phyloP scores from a whole-genome alignment of 805 yeast genomes.

The Candida sithepensis region DNA sequence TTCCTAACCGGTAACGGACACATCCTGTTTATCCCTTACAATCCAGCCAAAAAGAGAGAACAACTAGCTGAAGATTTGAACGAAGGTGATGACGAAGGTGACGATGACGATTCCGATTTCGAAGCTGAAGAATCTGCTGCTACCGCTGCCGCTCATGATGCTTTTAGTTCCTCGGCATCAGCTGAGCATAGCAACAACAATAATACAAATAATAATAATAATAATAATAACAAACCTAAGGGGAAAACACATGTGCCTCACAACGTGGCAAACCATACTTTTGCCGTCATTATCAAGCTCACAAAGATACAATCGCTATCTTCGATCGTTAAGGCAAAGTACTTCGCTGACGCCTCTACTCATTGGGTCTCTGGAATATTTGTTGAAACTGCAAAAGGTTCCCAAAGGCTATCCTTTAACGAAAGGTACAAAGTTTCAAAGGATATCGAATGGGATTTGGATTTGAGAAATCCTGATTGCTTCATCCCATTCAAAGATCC shows the following conservation, averaged over 20 bases:
- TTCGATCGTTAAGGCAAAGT: constrained; percentile 36
- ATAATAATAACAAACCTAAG: too few relatives aligned
- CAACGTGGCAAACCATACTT: constrained; percentile 41
- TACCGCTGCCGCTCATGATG: too few relatives aligned
- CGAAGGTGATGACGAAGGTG: constrained; percentile 22
- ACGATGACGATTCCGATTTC: constrained; percentile 23
- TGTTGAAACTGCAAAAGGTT: constrained; percentile 39
- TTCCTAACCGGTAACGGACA: constrained; percentile 33
- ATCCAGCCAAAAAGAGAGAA: constrained; percentile 29
- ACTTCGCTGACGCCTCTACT: constrained; percentile 40
- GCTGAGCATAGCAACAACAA: too few relatives aligned
- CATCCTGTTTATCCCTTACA: constrained; percentile 31
- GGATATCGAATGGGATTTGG: constrained; percentile 41
- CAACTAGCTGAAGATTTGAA: constrained; percentile 15
- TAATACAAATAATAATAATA: too few relatives aligned
- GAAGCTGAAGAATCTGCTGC: constrained; percentile 7
- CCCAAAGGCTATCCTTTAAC: constrained; percentile 36
- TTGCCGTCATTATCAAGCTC: constrained; percentile 47
- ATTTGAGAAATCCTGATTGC: constrained; percentile 35
- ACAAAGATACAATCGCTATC: constrained; percentile 36
- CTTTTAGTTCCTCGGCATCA: too few relatives aligned
- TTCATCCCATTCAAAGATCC: constrained; percentile 30
- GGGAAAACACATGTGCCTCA: constrained; percentile 14
- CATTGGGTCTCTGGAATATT: constrained; percentile 38
- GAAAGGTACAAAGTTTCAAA: constrained; percentile 41